Evolutionary conservation across 768 basidiomycete species (phyloP).

Genomic region (Rhizopogon salebrosus): DNA sequence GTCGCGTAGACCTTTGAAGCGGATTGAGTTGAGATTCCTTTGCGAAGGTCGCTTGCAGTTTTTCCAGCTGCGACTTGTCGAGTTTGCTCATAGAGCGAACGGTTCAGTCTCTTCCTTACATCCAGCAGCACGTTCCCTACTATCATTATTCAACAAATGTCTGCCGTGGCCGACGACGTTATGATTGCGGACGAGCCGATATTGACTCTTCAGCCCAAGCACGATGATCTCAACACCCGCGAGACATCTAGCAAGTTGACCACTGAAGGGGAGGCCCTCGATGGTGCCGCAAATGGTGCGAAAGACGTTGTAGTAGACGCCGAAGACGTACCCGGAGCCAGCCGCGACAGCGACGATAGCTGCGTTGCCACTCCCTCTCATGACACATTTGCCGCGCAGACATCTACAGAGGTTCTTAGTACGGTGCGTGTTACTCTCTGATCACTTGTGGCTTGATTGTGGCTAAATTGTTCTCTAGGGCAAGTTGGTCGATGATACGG

Average conservation of each 20-base stretch:
- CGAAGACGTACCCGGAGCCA: not conserved
- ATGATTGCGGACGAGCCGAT: conserved; percentile 2
- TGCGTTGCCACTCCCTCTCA: not conserved
- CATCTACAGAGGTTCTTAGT: not conserved
- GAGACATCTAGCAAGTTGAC: not conserved
- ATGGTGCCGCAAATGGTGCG: not conserved
- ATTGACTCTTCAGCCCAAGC: conserved; percentile 2
- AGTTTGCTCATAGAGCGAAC: not conserved
- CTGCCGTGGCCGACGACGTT: not conserved
- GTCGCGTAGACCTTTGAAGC: conserved; percentile 5
- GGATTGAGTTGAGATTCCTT: not conserved
- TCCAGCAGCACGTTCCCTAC: conserved; percentile 7
- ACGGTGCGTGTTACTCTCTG: not conserved
- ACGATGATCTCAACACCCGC: not conserved
- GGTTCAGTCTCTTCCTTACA: not conserved
- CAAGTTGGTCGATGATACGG: not conserved
- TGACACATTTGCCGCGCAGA: not conserved
- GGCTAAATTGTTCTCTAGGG: not conserved
- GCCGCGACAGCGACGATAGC: not conserved
- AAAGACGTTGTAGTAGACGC: not conserved
- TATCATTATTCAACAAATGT: conserved; percentile 7
- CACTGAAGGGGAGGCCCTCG: not conserved
- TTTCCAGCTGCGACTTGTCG: conserved; percentile 4
- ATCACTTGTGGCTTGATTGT: not conserved
- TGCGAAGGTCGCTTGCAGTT: conserved; percentile 2